Base-by-base conservation (phyloP, 2,329 filamentous ascomycete species). In the Arachnomyces sp. region DNA sequence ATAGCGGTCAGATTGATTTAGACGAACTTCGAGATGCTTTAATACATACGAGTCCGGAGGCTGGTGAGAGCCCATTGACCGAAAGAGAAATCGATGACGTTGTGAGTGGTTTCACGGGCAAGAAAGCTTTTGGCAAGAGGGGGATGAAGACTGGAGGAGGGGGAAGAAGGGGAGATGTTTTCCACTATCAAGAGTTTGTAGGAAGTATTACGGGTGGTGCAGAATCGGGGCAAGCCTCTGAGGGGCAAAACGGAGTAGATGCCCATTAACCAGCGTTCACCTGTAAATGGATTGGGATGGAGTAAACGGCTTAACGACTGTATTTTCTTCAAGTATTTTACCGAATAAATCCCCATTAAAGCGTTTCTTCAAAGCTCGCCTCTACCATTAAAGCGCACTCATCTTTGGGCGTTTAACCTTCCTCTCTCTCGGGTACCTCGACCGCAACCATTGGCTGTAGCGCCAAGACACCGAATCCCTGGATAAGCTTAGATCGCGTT, bases 181-280 rank as follows among this genome's bases (percentile, higher is more conserved):
- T 98, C 64, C 78, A 81, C 55, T 98, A 96, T 59, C 79, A 86
- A 46, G 92, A 98, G 43, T 96, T 96, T 65, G 86, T 96, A 47
- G 76, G 72, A 47, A 81, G 76, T 17, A 67, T 84, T 36, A 71
- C 76, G 51, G 79, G 80, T 2, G 70, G 73, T 6, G 41, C 51
- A n/a, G 57, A 60, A 29, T 59, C 55, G 40, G 58, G 46, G 12
- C 53, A 51, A 38, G 44, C 31, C 9, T 9, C 20, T 5, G 20
- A 25, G 9, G 20, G 20, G 9, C 5, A 25, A 5, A 9, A 25
- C 9, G 20, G 9, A 25, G 20, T 25, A 25, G 20, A 38, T 38
- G 13, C 14, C 8, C 33, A 35, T 35, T 25, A 9, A 25, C 9
- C 9, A 25, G 9, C 9, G 5, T 25, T 25, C 9, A 5, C 20